Conservation (phyloP, 208 protist species). For the Wallacemonas rigidus region DNA sequence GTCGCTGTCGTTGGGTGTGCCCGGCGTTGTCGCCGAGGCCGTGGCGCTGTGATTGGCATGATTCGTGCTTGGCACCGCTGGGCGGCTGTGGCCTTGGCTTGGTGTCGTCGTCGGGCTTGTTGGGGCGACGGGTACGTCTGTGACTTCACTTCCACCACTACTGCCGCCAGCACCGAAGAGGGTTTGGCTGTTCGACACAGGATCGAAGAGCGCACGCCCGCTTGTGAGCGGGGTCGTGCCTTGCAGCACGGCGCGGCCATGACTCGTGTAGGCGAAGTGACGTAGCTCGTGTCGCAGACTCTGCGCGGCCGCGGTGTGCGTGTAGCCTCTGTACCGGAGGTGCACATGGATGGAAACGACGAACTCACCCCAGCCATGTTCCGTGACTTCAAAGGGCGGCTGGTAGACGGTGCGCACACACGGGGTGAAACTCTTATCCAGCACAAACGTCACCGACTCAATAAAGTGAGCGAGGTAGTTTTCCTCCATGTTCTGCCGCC, state of each 20-base stretch:
- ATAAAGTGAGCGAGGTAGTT: slow-evolving; percentile 81
- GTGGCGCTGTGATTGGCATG: too few relatives aligned
- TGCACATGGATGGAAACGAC: slow-evolving; percentile 78
- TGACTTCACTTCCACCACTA: background rate
- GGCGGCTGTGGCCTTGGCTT: background rate
- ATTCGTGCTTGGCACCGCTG: too few relatives aligned
- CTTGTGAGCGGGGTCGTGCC: slow-evolving; percentile 25
- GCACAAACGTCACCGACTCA: slow-evolving; percentile 73
- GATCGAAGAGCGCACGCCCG: slow-evolving; percentile 21
- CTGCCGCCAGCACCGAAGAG: background rate
- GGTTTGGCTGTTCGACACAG: slow-evolving; percentile 21
- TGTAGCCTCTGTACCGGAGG: slow-evolving; percentile 35
- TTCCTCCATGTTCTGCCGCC: slow-evolving; percentile 8
- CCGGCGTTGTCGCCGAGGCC: too few relatives aligned
- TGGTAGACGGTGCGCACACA: slow-evolving; percentile 57
- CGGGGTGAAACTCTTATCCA: slow-evolving; percentile 76
- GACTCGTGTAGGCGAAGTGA: slow-evolving; percentile 34
- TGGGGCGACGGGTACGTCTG: background rate
- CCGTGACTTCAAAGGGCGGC: slow-evolving; percentile 83
- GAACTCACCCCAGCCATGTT: slow-evolving; percentile 90
- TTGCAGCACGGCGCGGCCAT: slow-evolving; percentile 17
- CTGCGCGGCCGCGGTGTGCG: slow-evolving; percentile 18
- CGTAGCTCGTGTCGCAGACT: slow-evolving; percentile 21
- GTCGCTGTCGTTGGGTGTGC: background rate
- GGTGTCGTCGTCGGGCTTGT: background rate